Evolutionary conservation across 2,329 filamentous ascomycete genomes (phyloP).

Genomic region (Aspergillus pseudoterreus): DNA sequence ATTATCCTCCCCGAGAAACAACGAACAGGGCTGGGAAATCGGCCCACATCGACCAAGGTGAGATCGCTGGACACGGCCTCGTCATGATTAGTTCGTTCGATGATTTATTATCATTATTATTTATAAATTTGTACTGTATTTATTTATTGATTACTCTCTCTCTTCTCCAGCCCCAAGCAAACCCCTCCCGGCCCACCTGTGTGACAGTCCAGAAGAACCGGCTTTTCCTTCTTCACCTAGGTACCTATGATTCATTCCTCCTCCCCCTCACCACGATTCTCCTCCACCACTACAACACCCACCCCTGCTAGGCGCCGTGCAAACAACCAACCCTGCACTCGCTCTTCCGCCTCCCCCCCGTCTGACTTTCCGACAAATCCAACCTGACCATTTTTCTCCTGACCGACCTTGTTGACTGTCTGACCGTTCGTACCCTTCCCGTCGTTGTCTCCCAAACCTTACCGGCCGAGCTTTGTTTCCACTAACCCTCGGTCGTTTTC

Average conservation of each 20-base stretch:
- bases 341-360: background rate
- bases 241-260: conserved; percentile 2
- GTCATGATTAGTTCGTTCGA: background rate
- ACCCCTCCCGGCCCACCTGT: conserved; percentile 20
- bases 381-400: background rate
- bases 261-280: conserved; percentile 3
- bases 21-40: too few species aligned
- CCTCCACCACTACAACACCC: conserved; percentile 18
- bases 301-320: background rate
- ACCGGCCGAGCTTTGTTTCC: background rate
- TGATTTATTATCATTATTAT: background rate
- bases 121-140: background rate
- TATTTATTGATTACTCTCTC: conserved; percentile 4
- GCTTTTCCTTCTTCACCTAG: too few species aligned
- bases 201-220: conserved; percentile 5
- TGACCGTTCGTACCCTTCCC: background rate
- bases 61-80: background rate
- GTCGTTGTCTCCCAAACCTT: background rate
- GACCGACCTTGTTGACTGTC: background rate
- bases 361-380: background rate
- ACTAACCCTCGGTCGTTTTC: conserved; percentile 1
- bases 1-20: background rate
- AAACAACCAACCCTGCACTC: background rate
- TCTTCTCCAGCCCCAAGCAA: conserved; percentile 13
- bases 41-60: too few species aligned